Evolutionary conservation across 2,329 filamentous ascomycete species (phyloP).

Genomic region (Penicillium sp.): DNA sequence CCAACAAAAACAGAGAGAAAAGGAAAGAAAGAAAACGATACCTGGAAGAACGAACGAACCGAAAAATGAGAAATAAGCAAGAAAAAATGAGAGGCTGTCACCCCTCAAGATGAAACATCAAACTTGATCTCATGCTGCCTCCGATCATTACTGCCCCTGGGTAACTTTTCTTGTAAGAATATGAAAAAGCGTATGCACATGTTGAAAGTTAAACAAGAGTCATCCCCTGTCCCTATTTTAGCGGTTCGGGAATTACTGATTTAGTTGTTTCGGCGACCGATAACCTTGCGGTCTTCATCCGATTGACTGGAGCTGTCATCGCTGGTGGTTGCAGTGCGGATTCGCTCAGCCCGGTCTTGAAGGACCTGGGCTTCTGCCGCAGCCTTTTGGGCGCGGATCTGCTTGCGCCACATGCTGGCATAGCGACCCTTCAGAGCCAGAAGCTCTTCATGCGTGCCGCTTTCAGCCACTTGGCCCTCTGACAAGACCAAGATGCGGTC

Average conservation of each 20-base stretch:
- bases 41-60: constrained; percentile 11
- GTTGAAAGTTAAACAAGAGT: constrained; percentile 58
- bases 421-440: constrained; percentile 71
- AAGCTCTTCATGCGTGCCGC: constrained; percentile 75
- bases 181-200: constrained; percentile 25
- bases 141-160: constrained; percentile 17
- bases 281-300: constrained; percentile 45
- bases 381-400: constrained; percentile 74
- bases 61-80: constrained; percentile 14
- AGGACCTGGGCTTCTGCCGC: constrained; percentile 58
- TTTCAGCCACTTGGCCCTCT: constrained; percentile 73
- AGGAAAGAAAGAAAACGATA: constrained; percentile 8
- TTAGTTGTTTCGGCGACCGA: constrained; percentile 17
- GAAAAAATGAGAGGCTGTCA: constrained; percentile 3
- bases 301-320: constrained; percentile 52
- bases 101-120: constrained; percentile 2
- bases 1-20: constrained; percentile 27
- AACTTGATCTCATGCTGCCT: constrained; percentile 11
- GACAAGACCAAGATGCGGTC: constrained; percentile 81
- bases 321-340: constrained; percentile 44
- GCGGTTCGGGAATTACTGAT: constrained; percentile 50
- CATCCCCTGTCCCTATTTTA: constrained; percentile 80
- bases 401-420: constrained; percentile 83
- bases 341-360: constrained; percentile 38
- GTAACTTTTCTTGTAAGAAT: constrained; percentile 14